A percentile compares a stretch with the other conserved stretches of the same genome.
Conservation (phyloP, 163 green algal genomes). For the Chlorella variabilis region DNA sequence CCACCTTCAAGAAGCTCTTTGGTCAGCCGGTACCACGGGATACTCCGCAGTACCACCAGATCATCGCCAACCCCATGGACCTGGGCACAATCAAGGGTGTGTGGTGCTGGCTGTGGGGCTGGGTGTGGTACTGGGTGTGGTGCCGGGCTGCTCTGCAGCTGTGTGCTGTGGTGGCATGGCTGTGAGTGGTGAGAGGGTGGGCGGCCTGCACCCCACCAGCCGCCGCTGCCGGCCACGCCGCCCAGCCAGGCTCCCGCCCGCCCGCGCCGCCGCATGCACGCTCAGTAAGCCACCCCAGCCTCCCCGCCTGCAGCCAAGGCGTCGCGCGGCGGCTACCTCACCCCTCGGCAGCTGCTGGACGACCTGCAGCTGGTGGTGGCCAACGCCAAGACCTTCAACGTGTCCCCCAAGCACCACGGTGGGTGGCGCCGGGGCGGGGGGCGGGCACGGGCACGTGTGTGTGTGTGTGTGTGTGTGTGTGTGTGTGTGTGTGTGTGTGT, state of each 20-base stretch:
- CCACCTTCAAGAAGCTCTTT: background rate
- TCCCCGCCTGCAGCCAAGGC: slow-evolving; percentile 11
- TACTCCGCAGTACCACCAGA: background rate
- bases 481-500: background rate
- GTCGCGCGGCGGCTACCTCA: background rate
- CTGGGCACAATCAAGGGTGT: slow-evolving; percentile 22
- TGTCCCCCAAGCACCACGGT: background rate
- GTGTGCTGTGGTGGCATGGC: too few relatives aligned
- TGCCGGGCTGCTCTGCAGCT: too few relatives aligned
- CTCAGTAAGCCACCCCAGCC: background rate
- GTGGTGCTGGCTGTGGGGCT: background rate
- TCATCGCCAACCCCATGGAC: slow-evolving; percentile 3
- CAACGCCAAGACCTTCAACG: slow-evolving; percentile 16
- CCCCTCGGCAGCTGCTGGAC: background rate
- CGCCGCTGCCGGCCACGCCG: background rate
- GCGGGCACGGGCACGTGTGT: background rate
- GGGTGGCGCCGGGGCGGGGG: background rate
- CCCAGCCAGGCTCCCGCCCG: background rate
- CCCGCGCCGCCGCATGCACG: background rate
- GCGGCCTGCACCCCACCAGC: background rate
- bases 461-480: background rate
- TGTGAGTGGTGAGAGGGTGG: background rate
- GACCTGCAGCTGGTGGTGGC: background rate
- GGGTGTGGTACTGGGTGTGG: background rate
- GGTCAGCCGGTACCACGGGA: background rate